Conservation (phyloP, 139 green algal genomes). For the Picochlorum sp. region DNA sequence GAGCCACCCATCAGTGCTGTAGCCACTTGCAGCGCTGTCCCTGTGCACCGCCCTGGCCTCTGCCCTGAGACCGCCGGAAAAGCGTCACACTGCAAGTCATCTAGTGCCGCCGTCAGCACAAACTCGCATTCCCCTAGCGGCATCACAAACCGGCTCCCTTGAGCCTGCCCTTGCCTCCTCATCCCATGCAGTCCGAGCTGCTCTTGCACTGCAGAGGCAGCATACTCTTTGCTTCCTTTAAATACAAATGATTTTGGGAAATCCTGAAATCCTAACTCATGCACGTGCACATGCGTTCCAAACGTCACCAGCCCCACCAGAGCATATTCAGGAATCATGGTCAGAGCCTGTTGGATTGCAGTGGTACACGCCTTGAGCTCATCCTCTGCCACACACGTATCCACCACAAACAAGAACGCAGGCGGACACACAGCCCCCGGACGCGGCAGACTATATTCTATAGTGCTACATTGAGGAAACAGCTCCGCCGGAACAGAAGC, state of each 20-base stretch:
- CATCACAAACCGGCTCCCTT: conserved; percentile 51
- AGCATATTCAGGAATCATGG: conserved; percentile 56
- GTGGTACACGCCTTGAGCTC: conserved; percentile 71
- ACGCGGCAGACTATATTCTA: conserved; percentile 86
- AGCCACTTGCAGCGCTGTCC: conserved; percentile 85
- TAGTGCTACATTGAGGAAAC: conserved; percentile 88
- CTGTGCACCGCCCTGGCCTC: conserved; percentile 73
- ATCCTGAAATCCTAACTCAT: conserved; percentile 90
- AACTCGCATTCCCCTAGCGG: conserved; percentile 90
- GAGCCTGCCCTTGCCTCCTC: conserved; percentile 9
- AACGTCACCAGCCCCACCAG: conserved; percentile 88
- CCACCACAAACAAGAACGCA: conserved; percentile 89
- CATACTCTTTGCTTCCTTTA: conserved; percentile 83
- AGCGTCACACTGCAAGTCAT: conserved; percentile 79
- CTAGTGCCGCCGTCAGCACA: conserved; percentile 68
- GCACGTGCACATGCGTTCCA: conserved; percentile 92
- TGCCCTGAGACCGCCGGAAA: conserved; percentile 66
- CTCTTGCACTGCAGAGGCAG: conserved; percentile 22
- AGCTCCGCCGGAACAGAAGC: conserved; percentile 87
- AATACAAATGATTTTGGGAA: conserved; percentile 91
- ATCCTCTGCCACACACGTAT: conserved; percentile 86
- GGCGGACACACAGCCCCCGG: conserved; percentile 48
- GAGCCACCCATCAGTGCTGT: conserved; percentile 64
- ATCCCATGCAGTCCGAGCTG: conserved; percentile 66
- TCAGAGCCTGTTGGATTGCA: conserved; percentile 62